Conservation (phyloP, 306 rosid species). For the Casuarina glauca region DNA sequence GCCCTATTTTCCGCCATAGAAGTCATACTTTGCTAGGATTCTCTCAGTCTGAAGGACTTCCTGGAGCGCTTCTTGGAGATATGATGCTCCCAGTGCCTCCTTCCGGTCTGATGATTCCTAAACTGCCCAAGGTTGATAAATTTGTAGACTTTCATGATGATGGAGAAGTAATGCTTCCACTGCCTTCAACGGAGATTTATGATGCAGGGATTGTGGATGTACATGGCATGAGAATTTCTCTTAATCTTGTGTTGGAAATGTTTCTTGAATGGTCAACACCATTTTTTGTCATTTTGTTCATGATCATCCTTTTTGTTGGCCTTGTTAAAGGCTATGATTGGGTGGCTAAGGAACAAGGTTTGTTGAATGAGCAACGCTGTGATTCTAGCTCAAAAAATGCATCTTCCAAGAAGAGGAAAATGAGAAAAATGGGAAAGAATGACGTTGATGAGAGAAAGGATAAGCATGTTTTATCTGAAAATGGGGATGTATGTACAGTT, state of each 20-base stretch:
- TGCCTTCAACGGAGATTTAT: conserved; percentile 25
- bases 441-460: conserved; percentile 34
- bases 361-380: conserved; percentile 24
- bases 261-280: conserved; percentile 28
- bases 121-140: conserved; percentile 21
- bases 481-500: conserved; percentile 25
- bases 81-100: conserved; percentile 33
- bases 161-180: conserved; percentile 21
- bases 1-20: conserved; percentile 42
- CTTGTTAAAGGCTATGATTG: conserved; percentile 20
- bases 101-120: conserved; percentile 38
- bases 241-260: not conserved
- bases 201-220: conserved; percentile 26
- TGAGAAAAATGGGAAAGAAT: conserved; percentile 39
- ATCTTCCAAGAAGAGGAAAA: conserved; percentile 52
- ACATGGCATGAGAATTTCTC: conserved; percentile 12
- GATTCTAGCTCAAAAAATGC: conserved; percentile 36
- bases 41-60: conserved; percentile 27
- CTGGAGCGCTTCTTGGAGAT: conserved; percentile 15
- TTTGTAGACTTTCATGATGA: conserved; percentile 26
- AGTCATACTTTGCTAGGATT: conserved; percentile 40
- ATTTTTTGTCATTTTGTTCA: conserved; percentile 25
- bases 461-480: conserved; percentile 30
- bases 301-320: conserved; percentile 31
- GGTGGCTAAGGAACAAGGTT: conserved; percentile 27